Conservation (phyloP, 2,329 filamentous ascomycete species). For the Plectosphaerella cucumerina region DNA sequence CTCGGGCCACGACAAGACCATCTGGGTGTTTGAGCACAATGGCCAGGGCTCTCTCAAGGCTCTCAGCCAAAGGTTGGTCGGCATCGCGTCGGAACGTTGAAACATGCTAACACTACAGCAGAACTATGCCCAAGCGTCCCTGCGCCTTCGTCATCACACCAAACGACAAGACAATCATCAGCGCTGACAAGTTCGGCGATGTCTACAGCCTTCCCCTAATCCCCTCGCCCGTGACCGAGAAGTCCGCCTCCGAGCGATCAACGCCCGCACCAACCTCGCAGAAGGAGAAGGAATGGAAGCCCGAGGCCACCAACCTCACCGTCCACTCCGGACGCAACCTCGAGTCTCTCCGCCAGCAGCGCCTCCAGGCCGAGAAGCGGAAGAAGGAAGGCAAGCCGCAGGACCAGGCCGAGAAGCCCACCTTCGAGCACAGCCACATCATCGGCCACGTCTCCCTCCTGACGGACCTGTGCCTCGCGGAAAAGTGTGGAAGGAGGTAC, state of each 20-base stretch:
- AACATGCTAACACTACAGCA: constrained; percentile 32
- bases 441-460: constrained; percentile 96
- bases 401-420: constrained; percentile 29
- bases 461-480: constrained; percentile 63
- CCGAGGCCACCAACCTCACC: constrained; percentile 53
- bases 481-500: constrained; percentile 37
- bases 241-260: constrained; percentile 11
- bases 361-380: constrained; percentile 36
- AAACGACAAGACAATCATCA: constrained; percentile 69
- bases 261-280: constrained; percentile 15
- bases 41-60: constrained; percentile 57
- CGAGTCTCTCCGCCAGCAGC: constrained; percentile 55
- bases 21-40: constrained; percentile 75
- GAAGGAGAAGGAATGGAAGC: constrained; percentile 33
- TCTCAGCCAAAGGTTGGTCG: constrained; percentile 65
- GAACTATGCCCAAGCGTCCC: constrained; percentile 84
- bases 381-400: constrained; percentile 16
- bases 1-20: constrained; percentile 85
- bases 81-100: background rate
- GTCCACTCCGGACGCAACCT: constrained; percentile 63
- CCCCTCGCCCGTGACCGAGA: constrained; percentile 13
- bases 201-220: constrained; percentile 84
- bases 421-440: constrained; percentile 73
- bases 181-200: constrained; percentile 94
- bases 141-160: constrained; percentile 68